phyloP scores from a whole-genome alignment of 2,329 filamentous ascomycete species.

The Pseudogymnoascus pannorum region DNA sequence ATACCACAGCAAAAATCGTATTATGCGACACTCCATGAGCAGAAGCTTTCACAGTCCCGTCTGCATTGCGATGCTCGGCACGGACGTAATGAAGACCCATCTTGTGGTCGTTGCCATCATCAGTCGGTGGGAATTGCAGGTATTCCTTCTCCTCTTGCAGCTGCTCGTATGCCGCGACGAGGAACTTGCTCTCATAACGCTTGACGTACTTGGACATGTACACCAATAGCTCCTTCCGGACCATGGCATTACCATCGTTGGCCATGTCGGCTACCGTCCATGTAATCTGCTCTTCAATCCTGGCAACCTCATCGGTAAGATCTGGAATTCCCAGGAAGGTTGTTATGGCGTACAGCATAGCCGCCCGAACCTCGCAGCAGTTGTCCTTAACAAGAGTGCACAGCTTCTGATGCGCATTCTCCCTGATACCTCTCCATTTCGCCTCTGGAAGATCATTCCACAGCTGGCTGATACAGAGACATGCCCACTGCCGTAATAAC shows the following conservation, averaged over 20 bases:
- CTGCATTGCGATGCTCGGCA: conserved; percentile 46
- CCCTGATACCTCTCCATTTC: conserved; percentile 91
- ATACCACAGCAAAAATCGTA: conserved; percentile 86
- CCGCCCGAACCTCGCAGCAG: conserved; percentile 85
- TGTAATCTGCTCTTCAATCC: conserved; percentile 85
- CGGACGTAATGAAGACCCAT: conserved; percentile 57
- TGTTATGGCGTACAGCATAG: conserved; percentile 88
- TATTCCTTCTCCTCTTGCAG: conserved; percentile 75
- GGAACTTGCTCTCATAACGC: conserved; percentile 84
- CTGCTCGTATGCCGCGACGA: conserved; percentile 88
- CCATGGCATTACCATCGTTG: conserved; percentile 87
- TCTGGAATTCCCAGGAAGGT: conserved; percentile 92
- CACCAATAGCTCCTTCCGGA: conserved; percentile 85
- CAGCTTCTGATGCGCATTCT: conserved; percentile 74
- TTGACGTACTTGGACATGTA: conserved; percentile 90
- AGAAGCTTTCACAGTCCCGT: conserved; percentile 50
- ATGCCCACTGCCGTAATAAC: conserved; percentile 88
- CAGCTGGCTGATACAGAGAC: conserved; percentile 87
- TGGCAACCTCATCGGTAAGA: conserved; percentile 80
- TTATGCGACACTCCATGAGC: conserved; percentile 66
- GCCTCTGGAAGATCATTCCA: conserved; percentile 88
- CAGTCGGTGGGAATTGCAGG: conserved; percentile 46
- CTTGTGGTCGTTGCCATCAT: conserved; percentile 51
- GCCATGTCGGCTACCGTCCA: conserved; percentile 86
- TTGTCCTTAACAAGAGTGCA: conserved; percentile 75